Conservation (phyloP, 1,284 basidiomycete genomes). For the Leccinum subrobustum region DNA sequence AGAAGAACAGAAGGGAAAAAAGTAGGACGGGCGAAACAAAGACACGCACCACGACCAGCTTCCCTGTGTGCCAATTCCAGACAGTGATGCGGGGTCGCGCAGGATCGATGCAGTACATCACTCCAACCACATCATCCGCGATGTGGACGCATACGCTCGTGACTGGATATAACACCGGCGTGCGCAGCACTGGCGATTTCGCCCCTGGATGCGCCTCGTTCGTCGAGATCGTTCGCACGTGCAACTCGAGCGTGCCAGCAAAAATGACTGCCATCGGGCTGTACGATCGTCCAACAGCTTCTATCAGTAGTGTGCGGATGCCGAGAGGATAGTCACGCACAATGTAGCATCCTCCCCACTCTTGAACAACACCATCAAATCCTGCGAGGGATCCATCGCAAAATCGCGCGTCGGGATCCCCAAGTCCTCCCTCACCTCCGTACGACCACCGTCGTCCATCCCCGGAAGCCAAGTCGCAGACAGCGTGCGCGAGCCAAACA, state of each 20-base stretch:
- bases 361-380: constrained; percentile 50
- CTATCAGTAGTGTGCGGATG: neutral
- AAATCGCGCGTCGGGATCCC: constrained; percentile 52
- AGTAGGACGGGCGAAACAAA: neutral
- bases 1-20: neutral
- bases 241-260: constrained; percentile 28
- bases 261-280: constrained; percentile 12
- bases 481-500: constrained; percentile 33
- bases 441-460: constrained; percentile 13
- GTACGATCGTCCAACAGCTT: neutral
- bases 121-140: constrained; percentile 49
- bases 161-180: constrained; percentile 18
- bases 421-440: constrained; percentile 37
- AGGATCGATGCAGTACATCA: constrained; percentile 40
- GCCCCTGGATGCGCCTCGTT: constrained; percentile 43
- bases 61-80: constrained; percentile 55
- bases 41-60: constrained; percentile 42
- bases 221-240: constrained; percentile 44
- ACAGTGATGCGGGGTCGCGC: constrained; percentile 41
- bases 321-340: constrained; percentile 8
- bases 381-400: constrained; percentile 63
- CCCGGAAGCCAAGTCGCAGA: constrained; percentile 40
- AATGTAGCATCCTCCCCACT: constrained; percentile 18
- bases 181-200: constrained; percentile 26
- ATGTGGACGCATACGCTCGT: constrained; percentile 45